Evolutionary conservation across 257 asterid species (phyloP).

Genomic region (Hygrophila difformis): DNA sequence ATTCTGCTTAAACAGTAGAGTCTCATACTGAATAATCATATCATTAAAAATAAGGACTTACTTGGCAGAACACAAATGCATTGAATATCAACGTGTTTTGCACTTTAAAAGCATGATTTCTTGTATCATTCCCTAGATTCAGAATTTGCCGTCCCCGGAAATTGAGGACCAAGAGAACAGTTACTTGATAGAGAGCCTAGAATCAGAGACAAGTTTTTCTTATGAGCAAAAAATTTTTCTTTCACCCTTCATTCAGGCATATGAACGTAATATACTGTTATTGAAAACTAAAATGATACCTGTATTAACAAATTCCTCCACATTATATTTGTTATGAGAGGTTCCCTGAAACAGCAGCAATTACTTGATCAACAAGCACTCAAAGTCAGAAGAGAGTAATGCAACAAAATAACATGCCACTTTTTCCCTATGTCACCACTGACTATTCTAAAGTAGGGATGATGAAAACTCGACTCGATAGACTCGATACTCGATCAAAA

Average conservation of each 20-base stretch:
- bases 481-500: too few species aligned
- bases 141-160: conserved; percentile 47
- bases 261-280: not conserved
- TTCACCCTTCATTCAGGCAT: not conserved
- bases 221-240: conserved; percentile 1
- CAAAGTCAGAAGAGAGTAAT: not conserved
- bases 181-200: conserved; percentile 72
- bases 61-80: conserved; percentile 67
- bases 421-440: too few species aligned
- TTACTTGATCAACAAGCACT: not conserved
- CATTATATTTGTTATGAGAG: conserved; percentile 71
- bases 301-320: conserved; percentile 72
- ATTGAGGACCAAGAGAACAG: conserved; percentile 57
- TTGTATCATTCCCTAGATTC: conserved; percentile 26
- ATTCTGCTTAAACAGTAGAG: too few species aligned
- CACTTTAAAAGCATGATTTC: conserved; percentile 31
- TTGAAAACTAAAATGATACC: conserved; percentile 25
- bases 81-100: conserved; percentile 65
- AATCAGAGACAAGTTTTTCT: conserved; percentile 7
- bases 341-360: conserved; percentile 42
- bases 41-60: too few species aligned
- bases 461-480: too few species aligned
- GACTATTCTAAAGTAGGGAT: too few species aligned
- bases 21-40: too few species aligned
- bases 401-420: too few species aligned